phyloP scores from a whole-genome alignment of 768 basidiomycete genomes.

The Amanita fuliginea region DNA sequence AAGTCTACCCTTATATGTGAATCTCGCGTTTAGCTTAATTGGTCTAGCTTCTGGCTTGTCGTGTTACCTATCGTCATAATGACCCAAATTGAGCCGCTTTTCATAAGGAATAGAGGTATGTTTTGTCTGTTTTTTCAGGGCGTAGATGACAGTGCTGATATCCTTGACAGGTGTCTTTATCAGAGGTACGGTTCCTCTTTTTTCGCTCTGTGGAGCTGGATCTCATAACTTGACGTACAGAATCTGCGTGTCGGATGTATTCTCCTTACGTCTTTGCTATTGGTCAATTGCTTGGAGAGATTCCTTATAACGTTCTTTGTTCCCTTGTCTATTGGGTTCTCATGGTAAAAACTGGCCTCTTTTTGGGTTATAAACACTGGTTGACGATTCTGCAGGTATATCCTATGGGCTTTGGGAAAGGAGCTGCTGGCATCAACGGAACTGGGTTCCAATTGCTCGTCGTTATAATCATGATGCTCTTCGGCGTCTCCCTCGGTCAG shows the following conservation, averaged over 20 bases:
- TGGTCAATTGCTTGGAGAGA: constrained; percentile 71
- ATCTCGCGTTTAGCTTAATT: not conserved
- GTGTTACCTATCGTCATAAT: constrained; percentile 69
- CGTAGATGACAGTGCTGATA: not conserved
- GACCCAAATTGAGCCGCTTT: constrained; percentile 74
- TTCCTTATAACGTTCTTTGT: constrained; percentile 66
- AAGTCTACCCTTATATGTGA: constrained; percentile 13
- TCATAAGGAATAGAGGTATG: constrained; percentile 55
- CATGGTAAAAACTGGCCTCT: constrained; percentile 34
- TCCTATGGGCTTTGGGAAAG: constrained; percentile 59
- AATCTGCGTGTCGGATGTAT: constrained; percentile 79
- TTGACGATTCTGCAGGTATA: constrained; percentile 27
- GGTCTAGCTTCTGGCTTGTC: constrained; percentile 48
- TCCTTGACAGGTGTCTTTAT: constrained; percentile 24
- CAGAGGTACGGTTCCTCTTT: constrained; percentile 13
- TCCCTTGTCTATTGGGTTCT: constrained; percentile 66
- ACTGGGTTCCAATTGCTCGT: constrained; percentile 66
- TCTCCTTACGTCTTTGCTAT: constrained; percentile 78
- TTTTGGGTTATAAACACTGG: not conserved
- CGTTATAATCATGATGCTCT: constrained; percentile 55
- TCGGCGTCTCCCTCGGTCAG: constrained; percentile 61
- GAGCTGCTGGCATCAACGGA: constrained; percentile 44
- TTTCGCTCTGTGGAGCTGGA: not conserved
- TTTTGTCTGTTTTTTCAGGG: constrained; percentile 5
- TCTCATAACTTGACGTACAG: constrained; percentile 18